A percentile compares a stretch with the other conserved stretches of the same genome.
Conservation (phyloP, 371 early-diverging fungal genomes). For the Enterospora canceri region DNA sequence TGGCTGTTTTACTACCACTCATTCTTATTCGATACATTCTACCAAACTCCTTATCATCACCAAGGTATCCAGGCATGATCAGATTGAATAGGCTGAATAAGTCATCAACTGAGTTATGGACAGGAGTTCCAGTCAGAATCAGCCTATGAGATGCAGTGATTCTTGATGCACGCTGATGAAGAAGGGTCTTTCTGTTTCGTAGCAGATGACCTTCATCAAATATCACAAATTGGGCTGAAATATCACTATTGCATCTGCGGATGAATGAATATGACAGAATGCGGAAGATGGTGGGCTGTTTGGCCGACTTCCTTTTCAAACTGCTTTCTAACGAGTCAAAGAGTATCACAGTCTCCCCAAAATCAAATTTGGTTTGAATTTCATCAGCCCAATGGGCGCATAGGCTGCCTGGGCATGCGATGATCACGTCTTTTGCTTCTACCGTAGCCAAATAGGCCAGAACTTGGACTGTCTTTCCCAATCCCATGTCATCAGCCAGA, state of each 20-base stretch:
- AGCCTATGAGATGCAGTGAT: conserved; percentile 67
- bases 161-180: conserved; percentile 71
- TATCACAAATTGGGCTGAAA: conserved; percentile 63
- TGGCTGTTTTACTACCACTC: conserved; percentile 54
- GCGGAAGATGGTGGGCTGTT: neutral
- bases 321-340: neutral
- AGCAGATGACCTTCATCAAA: conserved; percentile 98
- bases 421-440: conserved; percentile 60
- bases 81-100: conserved; percentile 66
- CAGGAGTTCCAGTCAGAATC: conserved; percentile 92
- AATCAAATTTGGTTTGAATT: conserved; percentile 57
- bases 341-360: conserved; percentile 3
- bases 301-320: neutral
- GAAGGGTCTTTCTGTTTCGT: conserved; percentile 79
- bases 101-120: conserved; percentile 73
- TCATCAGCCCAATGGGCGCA: conserved; percentile 94
- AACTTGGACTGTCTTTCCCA: conserved; percentile 83
- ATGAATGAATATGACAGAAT: conserved; percentile 5
- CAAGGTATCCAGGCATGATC: conserved; percentile 73
- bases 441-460: conserved; percentile 42
- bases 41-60: conserved; percentile 53
- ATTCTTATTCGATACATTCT: conserved; percentile 59
- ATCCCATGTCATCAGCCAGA: conserved; percentile 67
- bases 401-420: conserved; percentile 86
- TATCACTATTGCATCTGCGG: conserved; percentile 8